Conservation (phyloP, 257 asterid species). For the Galeopsis tetrahit region DNA sequence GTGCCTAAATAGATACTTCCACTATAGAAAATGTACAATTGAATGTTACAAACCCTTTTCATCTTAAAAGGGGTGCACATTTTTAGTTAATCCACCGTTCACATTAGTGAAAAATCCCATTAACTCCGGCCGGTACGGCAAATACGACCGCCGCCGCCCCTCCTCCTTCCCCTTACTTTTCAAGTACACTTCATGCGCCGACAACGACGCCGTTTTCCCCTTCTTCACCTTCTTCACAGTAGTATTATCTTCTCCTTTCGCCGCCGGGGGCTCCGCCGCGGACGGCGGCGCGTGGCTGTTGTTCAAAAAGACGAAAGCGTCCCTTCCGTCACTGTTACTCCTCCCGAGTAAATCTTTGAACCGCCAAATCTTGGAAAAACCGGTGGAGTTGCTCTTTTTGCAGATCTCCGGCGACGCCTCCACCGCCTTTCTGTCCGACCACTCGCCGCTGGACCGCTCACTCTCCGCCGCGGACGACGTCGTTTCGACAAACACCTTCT, state of each 20-base stretch:
- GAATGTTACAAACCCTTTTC: background rate
- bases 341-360: slow-evolving; percentile 61
- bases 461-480: slow-evolving; percentile 30
- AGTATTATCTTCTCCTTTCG: background rate
- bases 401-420: slow-evolving; percentile 57
- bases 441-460: slow-evolving; percentile 49
- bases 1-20: slow-evolving; percentile 17
- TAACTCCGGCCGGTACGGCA: slow-evolving; percentile 91
- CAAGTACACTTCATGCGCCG: slow-evolving; percentile 83
- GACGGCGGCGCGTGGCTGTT: slow-evolving; percentile 36
- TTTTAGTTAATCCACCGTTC: slow-evolving; percentile 73
- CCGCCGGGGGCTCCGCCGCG: slow-evolving; percentile 18
- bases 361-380: slow-evolving; percentile 70
- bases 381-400: slow-evolving; percentile 72
- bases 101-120: slow-evolving; percentile 89
- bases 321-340: slow-evolving; percentile 92
- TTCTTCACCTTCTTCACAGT: slow-evolving; percentile 41
- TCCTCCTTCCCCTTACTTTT: slow-evolving; percentile 63
- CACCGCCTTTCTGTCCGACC: slow-evolving; percentile 54
- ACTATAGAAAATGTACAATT: slow-evolving; percentile 34
- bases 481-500: slow-evolving; percentile 55
- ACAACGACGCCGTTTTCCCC: slow-evolving; percentile 47
- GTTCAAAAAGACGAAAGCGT: slow-evolving; percentile 81
- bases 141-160: slow-evolving; percentile 68
- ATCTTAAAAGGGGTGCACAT: slow-evolving; percentile 75